A percentile compares a stretch with the other conserved stretches of the same genome.
Conservation (phyloP, 2,329 filamentous ascomycete species). For the Fusarium sp. region DNA sequence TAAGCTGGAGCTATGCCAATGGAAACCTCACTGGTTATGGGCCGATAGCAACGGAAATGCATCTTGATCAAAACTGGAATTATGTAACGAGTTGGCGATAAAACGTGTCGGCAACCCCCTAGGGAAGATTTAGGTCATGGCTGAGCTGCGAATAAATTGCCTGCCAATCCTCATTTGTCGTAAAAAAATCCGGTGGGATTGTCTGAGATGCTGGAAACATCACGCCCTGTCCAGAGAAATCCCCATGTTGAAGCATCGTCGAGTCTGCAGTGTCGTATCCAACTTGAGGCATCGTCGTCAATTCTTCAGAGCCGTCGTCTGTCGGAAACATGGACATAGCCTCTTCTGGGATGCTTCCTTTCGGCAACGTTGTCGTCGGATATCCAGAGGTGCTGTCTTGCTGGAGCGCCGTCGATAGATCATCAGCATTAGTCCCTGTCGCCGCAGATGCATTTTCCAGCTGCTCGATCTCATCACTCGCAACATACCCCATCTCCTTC, state of each 20-base stretch:
- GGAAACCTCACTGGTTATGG: background rate
- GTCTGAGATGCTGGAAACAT: rapidly evolving
- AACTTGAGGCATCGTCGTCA: background rate
- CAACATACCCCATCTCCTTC: too few species aligned
- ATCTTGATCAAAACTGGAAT: background rate
- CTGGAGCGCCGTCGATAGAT: rapidly evolving
- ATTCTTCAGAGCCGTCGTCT: rapidly evolving
- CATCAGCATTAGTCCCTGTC: too few species aligned
- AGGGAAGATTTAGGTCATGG: background rate
- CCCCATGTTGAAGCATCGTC: rapidly evolving
- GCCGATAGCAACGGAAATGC: background rate
- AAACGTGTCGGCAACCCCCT: too few species aligned
- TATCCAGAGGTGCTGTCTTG: background rate
- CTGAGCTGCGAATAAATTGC: rapidly evolving
- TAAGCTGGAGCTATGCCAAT: too few species aligned
- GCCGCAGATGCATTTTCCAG: too few species aligned
- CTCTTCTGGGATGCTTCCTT: rapidly evolving
- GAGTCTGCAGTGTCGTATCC: rapidly evolving
- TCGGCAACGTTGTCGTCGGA: rapidly evolving
- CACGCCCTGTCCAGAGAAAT: rapidly evolving
- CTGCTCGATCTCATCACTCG: too few species aligned
- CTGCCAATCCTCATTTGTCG: background rate
- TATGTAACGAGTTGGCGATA: background rate
- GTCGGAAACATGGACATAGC: rapidly evolving
- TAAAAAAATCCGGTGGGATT: rapidly evolving